Percentiles rank a stretch among this genome's conserved stretches.
Evolutionary conservation across 1,284 basidiomycete genomes (phyloP).

Genomic region (Cryptococcus sp.): DNA sequence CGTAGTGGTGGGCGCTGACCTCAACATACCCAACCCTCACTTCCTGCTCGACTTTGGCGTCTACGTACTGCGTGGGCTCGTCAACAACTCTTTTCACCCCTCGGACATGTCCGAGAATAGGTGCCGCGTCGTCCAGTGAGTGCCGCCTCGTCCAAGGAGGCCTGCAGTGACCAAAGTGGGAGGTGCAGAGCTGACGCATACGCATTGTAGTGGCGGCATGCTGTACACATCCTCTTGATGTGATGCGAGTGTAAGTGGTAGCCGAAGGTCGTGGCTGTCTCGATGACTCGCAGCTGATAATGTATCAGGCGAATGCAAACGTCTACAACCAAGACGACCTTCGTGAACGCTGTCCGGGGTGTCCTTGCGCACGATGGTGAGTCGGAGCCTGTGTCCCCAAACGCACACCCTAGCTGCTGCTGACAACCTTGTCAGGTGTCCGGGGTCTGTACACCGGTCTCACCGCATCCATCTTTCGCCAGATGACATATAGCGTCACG

Average conservation of each 20-base stretch:
- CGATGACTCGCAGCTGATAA: not conserved
- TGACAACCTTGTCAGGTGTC: slow-evolving; percentile 29
- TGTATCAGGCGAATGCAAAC: slow-evolving; percentile 47
- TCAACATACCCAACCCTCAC: not conserved
- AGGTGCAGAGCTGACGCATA: slow-evolving; percentile 8
- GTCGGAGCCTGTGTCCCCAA: slow-evolving; percentile 2
- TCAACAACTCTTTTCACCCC: not conserved
- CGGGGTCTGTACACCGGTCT: slow-evolving; percentile 49
- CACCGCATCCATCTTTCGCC: slow-evolving; percentile 47
- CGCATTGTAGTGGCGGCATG: slow-evolving; percentile 67
- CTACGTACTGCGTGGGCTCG: not conserved
- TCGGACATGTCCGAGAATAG: slow-evolving; percentile 19
- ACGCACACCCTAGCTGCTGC: not conserved
- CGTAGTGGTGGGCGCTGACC: not conserved
- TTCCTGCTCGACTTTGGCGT: not conserved
- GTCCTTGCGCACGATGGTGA: slow-evolving; percentile 37
- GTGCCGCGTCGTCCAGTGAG: slow-evolving; percentile 36
- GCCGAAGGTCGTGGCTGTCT: not conserved
- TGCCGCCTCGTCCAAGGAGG: not conserved
- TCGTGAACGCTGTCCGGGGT: slow-evolving; percentile 28
- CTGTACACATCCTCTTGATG: slow-evolving; percentile 79
- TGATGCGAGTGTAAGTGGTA: slow-evolving; percentile 71
- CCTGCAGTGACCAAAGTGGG: too few relatives aligned
- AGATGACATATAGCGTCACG: slow-evolving; percentile 49
- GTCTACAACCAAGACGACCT: slow-evolving; percentile 31